These are phyloP conservation scores for Centella asiatica DNA, from an alignment of 129 eudicot species.

Conservation along the genomic window DNA sequence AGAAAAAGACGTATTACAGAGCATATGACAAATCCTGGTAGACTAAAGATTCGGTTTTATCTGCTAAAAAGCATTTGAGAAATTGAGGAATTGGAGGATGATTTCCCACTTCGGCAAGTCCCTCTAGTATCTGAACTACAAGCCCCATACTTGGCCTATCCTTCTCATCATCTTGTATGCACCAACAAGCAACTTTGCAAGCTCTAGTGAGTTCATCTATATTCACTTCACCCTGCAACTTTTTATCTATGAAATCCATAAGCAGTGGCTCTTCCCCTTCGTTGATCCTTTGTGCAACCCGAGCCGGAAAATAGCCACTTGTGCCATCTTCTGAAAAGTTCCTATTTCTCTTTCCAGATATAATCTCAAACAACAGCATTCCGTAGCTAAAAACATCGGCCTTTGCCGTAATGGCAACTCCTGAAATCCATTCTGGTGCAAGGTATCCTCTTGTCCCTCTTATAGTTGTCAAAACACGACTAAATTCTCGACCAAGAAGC, in stretches of 20 bases:
- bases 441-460: conserved; percentile 22
- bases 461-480: conserved; percentile 15
- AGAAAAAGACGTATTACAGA: no score
- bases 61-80: neutral
- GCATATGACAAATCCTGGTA: neutral
- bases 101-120: conserved; percentile 2
- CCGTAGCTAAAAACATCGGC: conserved; percentile 20
- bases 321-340: conserved; percentile 4
- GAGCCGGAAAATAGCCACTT: conserved; percentile 5
- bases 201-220: conserved; percentile 4
- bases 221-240: conserved; percentile 6
- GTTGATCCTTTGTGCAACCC: neutral
- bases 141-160: conserved; percentile 16
- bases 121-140: conserved; percentile 15
- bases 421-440: conserved; percentile 22
- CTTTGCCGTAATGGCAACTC: conserved; percentile 14
- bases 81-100: conserved; percentile 17
- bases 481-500: conserved; percentile 17
- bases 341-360: conserved; percentile 17
- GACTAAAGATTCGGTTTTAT: neutral
- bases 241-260: conserved; percentile 3
- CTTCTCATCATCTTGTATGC: conserved; percentile 17
- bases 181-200: conserved; percentile 18
- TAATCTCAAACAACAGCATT: conserved; percentile 8
- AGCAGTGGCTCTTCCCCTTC: conserved; percentile 11